Evolutionary conservation across 768 basidiomycete species (phyloP).

Genomic region (Amanita muscaria): DNA sequence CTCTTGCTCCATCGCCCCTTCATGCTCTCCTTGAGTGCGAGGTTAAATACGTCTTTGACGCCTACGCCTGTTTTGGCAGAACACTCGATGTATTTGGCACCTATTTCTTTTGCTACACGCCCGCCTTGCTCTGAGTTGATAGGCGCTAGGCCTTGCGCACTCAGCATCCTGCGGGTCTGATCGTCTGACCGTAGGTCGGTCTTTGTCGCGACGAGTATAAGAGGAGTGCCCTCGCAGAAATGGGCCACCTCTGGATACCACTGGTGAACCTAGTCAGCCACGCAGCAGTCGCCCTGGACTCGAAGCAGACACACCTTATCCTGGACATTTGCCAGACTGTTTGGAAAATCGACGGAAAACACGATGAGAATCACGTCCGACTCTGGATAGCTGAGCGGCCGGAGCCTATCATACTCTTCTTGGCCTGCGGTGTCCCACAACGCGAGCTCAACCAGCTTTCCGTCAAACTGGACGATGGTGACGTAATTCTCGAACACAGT

Average conservation of each 20-base stretch:
- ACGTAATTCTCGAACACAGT: slow-evolving; percentile 95
- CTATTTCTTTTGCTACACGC: slow-evolving; percentile 85
- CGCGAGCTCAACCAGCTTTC: slow-evolving; percentile 89
- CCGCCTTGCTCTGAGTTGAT: slow-evolving; percentile 78
- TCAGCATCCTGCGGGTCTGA: slow-evolving; percentile 78
- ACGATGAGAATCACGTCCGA: slow-evolving; percentile 90
- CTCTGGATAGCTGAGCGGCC: slow-evolving; percentile 82
- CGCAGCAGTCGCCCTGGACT: neutral
- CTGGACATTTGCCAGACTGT: slow-evolving; percentile 82
- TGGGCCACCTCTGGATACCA: slow-evolving; percentile 93
- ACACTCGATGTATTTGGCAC: slow-evolving; percentile 90
- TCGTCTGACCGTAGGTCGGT: slow-evolving; percentile 84
- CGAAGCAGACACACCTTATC: slow-evolving; percentile 55
- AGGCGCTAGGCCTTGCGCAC: slow-evolving; percentile 80
- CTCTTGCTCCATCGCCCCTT: slow-evolving; percentile 69
- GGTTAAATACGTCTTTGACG: slow-evolving; percentile 86
- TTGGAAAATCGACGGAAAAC: slow-evolving; percentile 90
- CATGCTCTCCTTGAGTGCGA: slow-evolving; percentile 86
- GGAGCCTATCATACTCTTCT: slow-evolving; percentile 89
- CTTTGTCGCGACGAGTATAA: slow-evolving; percentile 92
- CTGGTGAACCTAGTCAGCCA: slow-evolving; percentile 29
- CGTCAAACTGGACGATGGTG: slow-evolving; percentile 77
- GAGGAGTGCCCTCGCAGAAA: slow-evolving; percentile 83
- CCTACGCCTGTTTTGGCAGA: slow-evolving; percentile 87
- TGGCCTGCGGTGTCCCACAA: slow-evolving; percentile 98